Conservation (phyloP, 208 protist species). For the Wallacemonas sp. region DNA sequence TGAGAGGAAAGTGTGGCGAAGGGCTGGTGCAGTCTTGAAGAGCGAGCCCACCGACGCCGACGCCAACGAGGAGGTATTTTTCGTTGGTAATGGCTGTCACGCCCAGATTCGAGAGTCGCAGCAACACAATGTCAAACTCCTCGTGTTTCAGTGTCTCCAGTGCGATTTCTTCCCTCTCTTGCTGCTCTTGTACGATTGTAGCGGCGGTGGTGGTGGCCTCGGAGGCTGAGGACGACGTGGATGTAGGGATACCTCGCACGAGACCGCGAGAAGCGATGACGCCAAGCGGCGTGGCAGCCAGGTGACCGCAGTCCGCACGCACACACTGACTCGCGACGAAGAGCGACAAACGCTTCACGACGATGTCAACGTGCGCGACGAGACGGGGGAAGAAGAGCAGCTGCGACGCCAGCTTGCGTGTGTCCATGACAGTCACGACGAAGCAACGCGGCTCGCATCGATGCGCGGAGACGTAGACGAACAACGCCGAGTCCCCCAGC, state of each 20-base stretch:
- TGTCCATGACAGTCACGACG: constrained; percentile 38
- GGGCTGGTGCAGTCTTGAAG: constrained; percentile 64
- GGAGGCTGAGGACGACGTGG: not conserved
- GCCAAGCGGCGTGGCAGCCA: constrained; percentile 2
- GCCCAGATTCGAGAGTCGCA: constrained; percentile 51
- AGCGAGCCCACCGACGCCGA: constrained; percentile 42
- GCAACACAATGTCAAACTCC: constrained; percentile 52
- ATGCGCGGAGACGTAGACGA: constrained; percentile 42
- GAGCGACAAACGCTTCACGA: constrained; percentile 28
- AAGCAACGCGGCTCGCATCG: constrained; percentile 24
- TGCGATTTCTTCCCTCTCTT: constrained; percentile 17
- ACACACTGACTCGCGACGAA: constrained; percentile 38
- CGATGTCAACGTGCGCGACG: constrained; percentile 39
- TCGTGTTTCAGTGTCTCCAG: constrained; percentile 25
- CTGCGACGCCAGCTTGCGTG: constrained; percentile 32
- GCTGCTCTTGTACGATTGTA: too few relatives aligned
- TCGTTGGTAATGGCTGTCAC: constrained; percentile 43
- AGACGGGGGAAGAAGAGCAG: constrained; percentile 34
- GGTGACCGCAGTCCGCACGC: not conserved
- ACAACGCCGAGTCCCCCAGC: constrained; percentile 21
- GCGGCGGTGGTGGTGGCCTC: too few relatives aligned
- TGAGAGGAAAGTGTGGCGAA: constrained; percentile 35
- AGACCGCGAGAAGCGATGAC: not conserved
- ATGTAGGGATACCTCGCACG: not conserved
- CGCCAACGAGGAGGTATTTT: constrained; percentile 41